Base-by-base conservation (phyloP, 441 rosid species). In the Flueggea neowawraea region DNA sequence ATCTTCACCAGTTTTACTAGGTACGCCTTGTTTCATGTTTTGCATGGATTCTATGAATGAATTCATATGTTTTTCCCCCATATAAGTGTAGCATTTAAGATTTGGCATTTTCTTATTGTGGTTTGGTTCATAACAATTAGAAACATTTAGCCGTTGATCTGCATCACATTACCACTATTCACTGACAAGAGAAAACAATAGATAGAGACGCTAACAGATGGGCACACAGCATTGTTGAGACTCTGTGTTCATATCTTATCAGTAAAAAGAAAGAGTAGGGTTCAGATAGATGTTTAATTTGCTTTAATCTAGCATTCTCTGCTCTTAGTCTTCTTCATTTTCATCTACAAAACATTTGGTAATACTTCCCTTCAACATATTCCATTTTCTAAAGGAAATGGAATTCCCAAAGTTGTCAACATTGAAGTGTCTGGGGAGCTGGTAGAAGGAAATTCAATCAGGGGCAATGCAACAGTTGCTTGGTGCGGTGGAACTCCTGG, bases 401-500 rank as follows among this genome's bases (percentile, higher is more conserved):
- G 95, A 69, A 86, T 91, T 69, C 99, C 99, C 60, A 95, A 91
- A 84, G 98, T 84, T 82, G 82, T 86, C 71, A 84, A 77, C 81
- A 91, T 95, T 77, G 98, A 95, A 80, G 88, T 95, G 61, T 72
- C 51, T 4, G 99, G 99, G 49, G 95, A 86, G 68, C 82, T 95
- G 58, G 84, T 91, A 51, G 99, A 95, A 75, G 99, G 98, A 68
- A 86, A 83, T 67, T 57, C 73, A 56, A 60, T 95, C 67, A 86
- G 72, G 68, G 98, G 97, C 57, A 71, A 73, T 60, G 93, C 89
- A 65, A 78, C 81, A 75, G 86, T 95, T 70, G 98, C 99, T 64
- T 95, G 99, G 99, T 89, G 98, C 64, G 98, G 99, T 65, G 99
- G 97, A 70, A 86, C 86, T 68, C 98, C 98, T 2, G 98, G 97